These are phyloP conservation scores for Lasiosphaeria miniovina DNA, from an alignment of 495 filamentous ascomycete genomes.

Conservation along the genomic window DNA sequence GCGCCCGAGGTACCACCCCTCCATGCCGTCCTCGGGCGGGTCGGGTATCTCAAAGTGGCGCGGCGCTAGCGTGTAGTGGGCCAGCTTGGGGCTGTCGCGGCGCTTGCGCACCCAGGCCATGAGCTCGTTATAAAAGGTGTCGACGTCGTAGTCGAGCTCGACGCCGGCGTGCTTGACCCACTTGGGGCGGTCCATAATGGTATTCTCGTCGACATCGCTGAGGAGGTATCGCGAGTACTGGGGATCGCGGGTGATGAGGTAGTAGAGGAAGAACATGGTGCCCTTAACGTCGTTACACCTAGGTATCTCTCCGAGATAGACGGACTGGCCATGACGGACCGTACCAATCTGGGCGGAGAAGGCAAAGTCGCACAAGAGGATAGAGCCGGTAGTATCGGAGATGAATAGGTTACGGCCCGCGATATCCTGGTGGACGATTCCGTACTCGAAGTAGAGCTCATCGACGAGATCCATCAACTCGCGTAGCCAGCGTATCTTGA, in stretches of 20 bases:
- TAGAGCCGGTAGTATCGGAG: slow-evolving; percentile 23
- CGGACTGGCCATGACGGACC: not conserved
- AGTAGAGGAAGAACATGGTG: not conserved
- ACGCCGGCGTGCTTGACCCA: not conserved
- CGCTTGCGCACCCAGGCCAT: not conserved
- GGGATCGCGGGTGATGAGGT: not conserved
- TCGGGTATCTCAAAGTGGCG: not conserved
- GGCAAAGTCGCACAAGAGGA: slow-evolving; percentile 40
- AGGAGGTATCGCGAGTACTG: not conserved
- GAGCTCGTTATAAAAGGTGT: not conserved
- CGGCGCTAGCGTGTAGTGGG: not conserved
- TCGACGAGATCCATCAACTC: slow-evolving; percentile 39
- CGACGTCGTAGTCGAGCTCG: not conserved
- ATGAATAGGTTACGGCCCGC: slow-evolving; percentile 37
- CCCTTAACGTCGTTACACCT: not conserved
- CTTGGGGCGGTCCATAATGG: not conserved
- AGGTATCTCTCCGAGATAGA: not conserved
- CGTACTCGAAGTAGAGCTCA: slow-evolving; percentile 37
- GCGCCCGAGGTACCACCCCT: too few species aligned
- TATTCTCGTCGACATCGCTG: not conserved
- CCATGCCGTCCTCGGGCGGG: not conserved
- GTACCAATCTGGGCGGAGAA: not conserved
- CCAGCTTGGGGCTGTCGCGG: not conserved
- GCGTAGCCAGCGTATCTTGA: slow-evolving; percentile 38
- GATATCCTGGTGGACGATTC: slow-evolving; percentile 42